Evolutionary conservation across 768 basidiomycete genomes (phyloP).

Genomic region (Suillus subalutaceus): DNA sequence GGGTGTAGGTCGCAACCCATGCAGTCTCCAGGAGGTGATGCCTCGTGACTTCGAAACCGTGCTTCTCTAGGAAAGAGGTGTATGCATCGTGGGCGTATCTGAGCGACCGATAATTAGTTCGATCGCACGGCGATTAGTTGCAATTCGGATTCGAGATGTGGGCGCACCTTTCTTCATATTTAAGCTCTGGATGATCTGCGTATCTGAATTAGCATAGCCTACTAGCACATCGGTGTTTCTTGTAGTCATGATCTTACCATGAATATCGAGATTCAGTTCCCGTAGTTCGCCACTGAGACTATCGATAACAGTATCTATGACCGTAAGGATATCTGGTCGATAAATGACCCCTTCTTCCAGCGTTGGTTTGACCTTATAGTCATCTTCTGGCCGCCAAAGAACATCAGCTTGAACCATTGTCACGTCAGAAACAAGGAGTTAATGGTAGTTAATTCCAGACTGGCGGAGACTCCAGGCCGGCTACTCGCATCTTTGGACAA

Average conservation of each 20-base stretch:
- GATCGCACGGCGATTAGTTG: neutral
- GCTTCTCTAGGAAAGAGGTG: slow-evolving; percentile 64
- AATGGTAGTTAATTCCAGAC: neutral
- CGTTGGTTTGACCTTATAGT: slow-evolving; percentile 16
- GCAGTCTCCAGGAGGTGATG: slow-evolving; percentile 72
- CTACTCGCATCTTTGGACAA: neutral
- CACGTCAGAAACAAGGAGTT: neutral
- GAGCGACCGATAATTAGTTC: neutral
- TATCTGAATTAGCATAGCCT: neutral
- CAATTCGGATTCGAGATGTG: neutral
- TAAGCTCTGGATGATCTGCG: slow-evolving; percentile 67
- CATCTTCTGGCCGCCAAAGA: slow-evolving; percentile 43
- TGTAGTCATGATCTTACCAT: slow-evolving; percentile 41
- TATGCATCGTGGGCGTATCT: slow-evolving; percentile 76
- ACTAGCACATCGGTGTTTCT: neutral
- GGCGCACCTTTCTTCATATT: slow-evolving; percentile 60
- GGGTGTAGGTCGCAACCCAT: slow-evolving; percentile 69
- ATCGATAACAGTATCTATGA: slow-evolving; percentile 53
- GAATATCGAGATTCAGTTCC: slow-evolving; percentile 68
- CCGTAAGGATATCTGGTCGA: slow-evolving; percentile 54
- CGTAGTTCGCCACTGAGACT: slow-evolving; percentile 54
- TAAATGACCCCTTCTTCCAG: slow-evolving; percentile 34
- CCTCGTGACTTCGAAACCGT: slow-evolving; percentile 64
- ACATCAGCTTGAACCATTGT: slow-evolving; percentile 8
- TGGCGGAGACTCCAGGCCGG: neutral